These are phyloP conservation scores for Rhytidhysteron rufulum DNA, from an alignment of 2,329 filamentous ascomycete species.

Conservation along the genomic window DNA sequence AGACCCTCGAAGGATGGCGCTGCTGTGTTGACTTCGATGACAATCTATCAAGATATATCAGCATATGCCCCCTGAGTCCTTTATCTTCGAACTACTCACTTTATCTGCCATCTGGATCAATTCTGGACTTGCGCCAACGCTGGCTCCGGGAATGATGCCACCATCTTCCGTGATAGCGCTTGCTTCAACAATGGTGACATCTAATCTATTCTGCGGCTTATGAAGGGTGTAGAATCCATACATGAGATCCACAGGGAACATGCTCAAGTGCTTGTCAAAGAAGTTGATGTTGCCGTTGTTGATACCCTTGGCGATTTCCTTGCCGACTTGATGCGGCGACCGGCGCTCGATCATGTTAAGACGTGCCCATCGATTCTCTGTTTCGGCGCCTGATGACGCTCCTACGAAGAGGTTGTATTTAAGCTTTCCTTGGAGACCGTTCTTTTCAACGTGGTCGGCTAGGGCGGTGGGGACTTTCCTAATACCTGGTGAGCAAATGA, in stretches of 20 bases:
- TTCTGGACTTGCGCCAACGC: conserved; percentile 80
- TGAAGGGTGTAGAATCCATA: conserved; percentile 81
- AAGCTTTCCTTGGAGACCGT: conserved; percentile 76
- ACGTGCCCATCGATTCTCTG: conserved; percentile 85
- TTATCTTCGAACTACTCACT: no score
- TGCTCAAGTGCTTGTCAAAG: conserved; percentile 89
- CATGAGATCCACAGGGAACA: conserved; percentile 85
- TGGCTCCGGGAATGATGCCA: conserved; percentile 82
- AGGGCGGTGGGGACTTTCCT: conserved; percentile 81
- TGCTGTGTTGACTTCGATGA: conserved; percentile 88
- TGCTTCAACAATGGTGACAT: conserved; percentile 82
- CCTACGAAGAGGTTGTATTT: conserved; percentile 87
- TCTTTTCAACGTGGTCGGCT: conserved; percentile 85
- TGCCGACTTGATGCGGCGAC: conserved; percentile 83
- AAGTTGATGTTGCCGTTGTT: conserved; percentile 86
- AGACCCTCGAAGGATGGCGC: conserved; percentile 81
- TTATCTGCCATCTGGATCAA: conserved; percentile 89
- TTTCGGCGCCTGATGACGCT: conserved; percentile 84
- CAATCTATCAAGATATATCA: conserved; percentile 48
- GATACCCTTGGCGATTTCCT: conserved; percentile 85
- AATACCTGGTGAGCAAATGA: not conserved
- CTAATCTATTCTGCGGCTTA: conserved; percentile 67
- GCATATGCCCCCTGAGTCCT: not conserved
- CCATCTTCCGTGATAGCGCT: conserved; percentile 85
- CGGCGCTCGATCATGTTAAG: conserved; percentile 88